Base-by-base conservation (phyloP, 2,329 filamentous ascomycete species). In the Pseudogymnoascus sp. region DNA sequence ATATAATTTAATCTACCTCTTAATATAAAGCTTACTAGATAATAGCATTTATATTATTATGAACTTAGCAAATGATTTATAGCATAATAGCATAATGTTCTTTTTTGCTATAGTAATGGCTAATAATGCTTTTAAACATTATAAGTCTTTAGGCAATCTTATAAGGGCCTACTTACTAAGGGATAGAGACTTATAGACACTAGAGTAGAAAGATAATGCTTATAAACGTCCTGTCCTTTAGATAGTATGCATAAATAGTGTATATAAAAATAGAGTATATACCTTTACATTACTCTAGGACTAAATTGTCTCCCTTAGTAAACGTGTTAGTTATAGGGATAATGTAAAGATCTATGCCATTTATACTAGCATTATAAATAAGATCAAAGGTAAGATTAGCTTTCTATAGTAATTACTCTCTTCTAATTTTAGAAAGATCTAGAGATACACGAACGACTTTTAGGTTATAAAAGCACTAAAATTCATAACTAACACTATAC, bases 81-180 rank as follows among this genome's bases (percentile, higher is more conserved):
- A 62, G 43, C 8, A 37, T 41, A 62, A 62, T n/a, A 36, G 23
- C 2, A 5, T 25, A 5, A 19, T 62, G 60, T 62, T 41, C 23
- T 62, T 62, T 36, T 62, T 62, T 62, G 21, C 60, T 41, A 36
- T 43, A 16, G 60, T 36, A 41, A 36, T 62, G 13, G 60, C 60
- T 23, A 36, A 62, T 28, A 36, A 41, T 62, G 60, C 31, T 37
- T 37, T 62, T 41, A 62, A 62, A 43, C 23, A 41, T 5, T 37
- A 43, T 28, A 19, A 62, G 34, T 23, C 25, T 21, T 23, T 62
- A 36, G 13, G 43, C 11, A 41, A 36, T 6, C 60, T 62, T 62
- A 13, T 36, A 36, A 62, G 43, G 34, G 60, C 34, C 43, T 36
- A 23, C 8, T 3, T 62, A n/a, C 60, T 19, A 62, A 41, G 34